Base-by-base conservation (phyloP, 495 filamentous ascomycete species). In the Penicillium waksmanii region DNA sequence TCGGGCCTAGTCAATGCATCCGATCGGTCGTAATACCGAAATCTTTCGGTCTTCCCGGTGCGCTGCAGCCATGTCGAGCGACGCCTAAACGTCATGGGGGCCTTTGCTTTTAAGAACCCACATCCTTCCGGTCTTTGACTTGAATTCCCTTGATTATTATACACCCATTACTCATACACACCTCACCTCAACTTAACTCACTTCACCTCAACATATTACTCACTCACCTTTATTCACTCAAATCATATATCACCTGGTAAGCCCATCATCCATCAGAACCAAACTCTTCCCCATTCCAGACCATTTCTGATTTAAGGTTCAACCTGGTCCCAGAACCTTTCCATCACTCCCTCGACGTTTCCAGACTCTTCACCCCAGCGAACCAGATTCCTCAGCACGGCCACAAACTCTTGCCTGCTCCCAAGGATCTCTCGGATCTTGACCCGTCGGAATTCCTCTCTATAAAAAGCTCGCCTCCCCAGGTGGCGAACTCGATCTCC, bases 291-390 rank as follows among this genome's bases (percentile, higher is more conserved):
- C 27, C 15, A 9, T 44, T 51, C 49, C 40, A 54, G 40, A 61
- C 56, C 18, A 21, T 42, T 17, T 15, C 50, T 34, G 54, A 47
- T 52, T 53, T 63, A 68, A 64, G 62, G 61, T 70, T 61, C 65
- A 59, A 31, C 27, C 27, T 31, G 5, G 27, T 31, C 27, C 48
- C 56, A 48, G 56, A 40, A 33, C 57, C 52, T 56, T 58, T 48
- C 42, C 42, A 64, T 63, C 27, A 9, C 62, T 60, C 59, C 62
- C 70, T 61, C 64, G 67, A 73, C 67, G 64, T 69, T 74, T 74
- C 71, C 72, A 74, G 72, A 73, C 68, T 67, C 65, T 74, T 71
- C 69, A 43, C 56, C 11, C 42, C 47, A 55, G 57, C 59, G 27
- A 52, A 58, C 51, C 55, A 50, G 34, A 46, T 46, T 60, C 58